Base-by-base conservation (phyloP, 106 monocot species). In the Posidonia australis region DNA sequence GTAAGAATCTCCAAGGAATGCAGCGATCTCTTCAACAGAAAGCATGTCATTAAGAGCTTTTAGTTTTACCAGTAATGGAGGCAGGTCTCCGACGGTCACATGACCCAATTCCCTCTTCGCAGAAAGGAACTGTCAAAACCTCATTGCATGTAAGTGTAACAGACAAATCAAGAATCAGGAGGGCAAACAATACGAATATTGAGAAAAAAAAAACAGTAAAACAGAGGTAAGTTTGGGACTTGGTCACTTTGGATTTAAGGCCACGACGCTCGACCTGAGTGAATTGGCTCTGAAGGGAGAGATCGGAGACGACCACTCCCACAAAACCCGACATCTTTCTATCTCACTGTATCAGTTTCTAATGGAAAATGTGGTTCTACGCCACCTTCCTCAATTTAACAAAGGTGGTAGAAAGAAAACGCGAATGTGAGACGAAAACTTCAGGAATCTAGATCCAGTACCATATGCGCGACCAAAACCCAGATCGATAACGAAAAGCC, bases 211-310 rank as follows among this genome's bases (percentile, higher is more conserved):
- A 6, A 25, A 64, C 42, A 18, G 14, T 9, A 12, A 64, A 19
- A 46, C 13, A 7, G 23, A 24, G 1, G 10, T 9, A 17, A 25
- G 7, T 27, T 32, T 12, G 12, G 1, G 29, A 0, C 1, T 29
- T 16, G 22, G 10, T 51, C 29, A 66, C 66, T 52, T 66, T 66
- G 49, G 66, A 66, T 66, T 66, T 66, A n/a, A 66, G 52, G 51
- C 68, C 31, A 7, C 79, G 72, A 13, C 82, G 81, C 66, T 82
- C 86, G 42, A 86, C 86, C 53, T 86, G 86, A 5, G 86, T 86
- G 68, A 86, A 86, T 47, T 86, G 86, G 60, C 69, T 70, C 74
- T 86, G 86, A 13, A 86, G 79, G 76, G 68, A 76, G 4, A 79
- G 81, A 82, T 86, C 82, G 9, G 85, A 81, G 24, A 86, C 82